These are phyloP conservation scores for Zizania palustris DNA, from an alignment of 202 grass and related monocot genomes.

Conservation along the genomic window DNA sequence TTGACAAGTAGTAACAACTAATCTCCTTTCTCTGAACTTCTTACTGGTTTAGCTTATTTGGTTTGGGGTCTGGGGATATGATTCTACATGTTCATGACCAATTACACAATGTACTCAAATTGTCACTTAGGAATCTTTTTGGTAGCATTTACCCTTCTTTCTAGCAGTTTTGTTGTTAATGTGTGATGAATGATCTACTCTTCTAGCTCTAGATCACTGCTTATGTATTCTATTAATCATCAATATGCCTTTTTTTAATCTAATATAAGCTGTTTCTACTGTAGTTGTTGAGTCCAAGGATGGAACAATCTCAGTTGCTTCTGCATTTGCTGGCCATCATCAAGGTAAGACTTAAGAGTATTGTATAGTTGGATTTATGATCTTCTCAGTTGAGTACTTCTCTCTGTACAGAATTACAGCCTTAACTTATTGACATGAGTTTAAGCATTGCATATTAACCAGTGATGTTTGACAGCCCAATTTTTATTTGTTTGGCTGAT, in stretches of 20 bases:
- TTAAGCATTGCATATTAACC: background rate
- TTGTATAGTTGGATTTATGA: background rate
- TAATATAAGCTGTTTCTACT: background rate
- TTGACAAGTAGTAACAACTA: background rate
- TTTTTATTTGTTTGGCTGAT: background rate
- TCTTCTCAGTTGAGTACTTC: background rate
- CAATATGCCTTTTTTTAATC: background rate
- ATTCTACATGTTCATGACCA: background rate
- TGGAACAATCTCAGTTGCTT: slow-evolving; percentile 66
- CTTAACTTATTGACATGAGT: background rate
- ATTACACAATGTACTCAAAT: background rate
- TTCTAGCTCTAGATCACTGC: background rate
- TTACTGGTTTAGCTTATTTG: background rate
- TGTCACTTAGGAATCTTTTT: background rate
- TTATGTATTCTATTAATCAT: background rate
- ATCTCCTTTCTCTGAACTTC: background rate
- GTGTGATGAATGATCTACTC: background rate
- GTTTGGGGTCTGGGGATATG: background rate
- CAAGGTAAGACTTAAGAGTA: slow-evolving; percentile 54
- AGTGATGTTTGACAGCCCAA: background rate
- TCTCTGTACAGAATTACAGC: too few relatives aligned
- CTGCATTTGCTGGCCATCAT: slow-evolving; percentile 68
- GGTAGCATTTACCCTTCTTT: background rate
- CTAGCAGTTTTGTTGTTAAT: background rate
- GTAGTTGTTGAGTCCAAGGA: slow-evolving; percentile 62